Base-by-base conservation (phyloP, 225 moss, liverwort and hornwort genomes). In the Pseudoscleropodium purum region DNA sequence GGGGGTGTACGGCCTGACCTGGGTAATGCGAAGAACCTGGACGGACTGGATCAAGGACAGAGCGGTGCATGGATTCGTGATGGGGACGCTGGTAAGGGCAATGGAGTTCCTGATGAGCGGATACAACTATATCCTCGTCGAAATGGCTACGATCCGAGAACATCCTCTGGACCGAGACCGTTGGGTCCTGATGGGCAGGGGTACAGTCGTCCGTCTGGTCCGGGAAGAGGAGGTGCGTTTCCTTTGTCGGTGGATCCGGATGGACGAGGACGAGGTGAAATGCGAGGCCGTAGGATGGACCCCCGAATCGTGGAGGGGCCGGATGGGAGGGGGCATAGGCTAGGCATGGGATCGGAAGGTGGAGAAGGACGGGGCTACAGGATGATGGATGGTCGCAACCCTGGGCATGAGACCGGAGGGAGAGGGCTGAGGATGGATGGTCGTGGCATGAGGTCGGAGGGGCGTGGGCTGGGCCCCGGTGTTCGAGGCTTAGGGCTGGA, bases 101-200 rank as follows among this genome's bases (percentile, higher is more conserved):
- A 93, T 62, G 95, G 92, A 77, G 93, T 87, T 83, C 87, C 90
- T 13, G 95, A 96, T 66, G 93, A 94, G 80, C 92, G 87, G n/a
- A 86, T 93, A 63, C 92, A 93, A 86, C 95, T 89, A 63, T 94
- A 39, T 88, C 90, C 82, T 78, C 90, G 89, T 86, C 93, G 94
- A 93, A 99, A 97, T 85, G 97, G 97, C 56, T 96, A 93, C 86
- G 95, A 97, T 86, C 92, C 95, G 92, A 95, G 96, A 72, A 90
- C 93, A 39, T 90, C 93, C 63, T 81, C 91, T 18, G 93, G 89
- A 59, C 84, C 94, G 76, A 93, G 95, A 67, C 90, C 92, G 37
- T 63, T 91, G 75, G 96, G 94, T 89, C 66, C 84, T 65, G 97
- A 96, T 92, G 96, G 94, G 27, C 97, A 95, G 86, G 95, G 94